Evolutionary conservation across 129 eudicot species (phyloP).

Genomic region (Centella asiatica): DNA sequence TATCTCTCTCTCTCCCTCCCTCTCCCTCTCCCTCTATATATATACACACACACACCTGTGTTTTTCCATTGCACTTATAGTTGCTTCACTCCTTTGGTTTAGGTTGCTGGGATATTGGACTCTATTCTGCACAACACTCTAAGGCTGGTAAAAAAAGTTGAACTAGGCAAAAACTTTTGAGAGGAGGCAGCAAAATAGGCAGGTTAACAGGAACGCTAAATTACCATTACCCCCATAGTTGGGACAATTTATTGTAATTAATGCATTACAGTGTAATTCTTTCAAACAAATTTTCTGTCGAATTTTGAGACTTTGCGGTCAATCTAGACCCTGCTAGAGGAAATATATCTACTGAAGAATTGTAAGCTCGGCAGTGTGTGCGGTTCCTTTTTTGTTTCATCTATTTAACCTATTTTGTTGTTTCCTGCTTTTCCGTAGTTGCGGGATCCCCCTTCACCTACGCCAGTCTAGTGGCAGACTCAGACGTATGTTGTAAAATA

Average conservation of each 20-base stretch:
- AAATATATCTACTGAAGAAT: neutral
- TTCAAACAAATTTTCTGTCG: slow-evolving; percentile 28
- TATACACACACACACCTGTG: neutral
- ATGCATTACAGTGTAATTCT: slow-evolving; percentile 4
- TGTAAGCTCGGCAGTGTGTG: neutral
- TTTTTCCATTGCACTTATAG: slow-evolving; percentile 3
- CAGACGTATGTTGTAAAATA: too few species aligned
- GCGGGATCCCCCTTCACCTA: too few species aligned
- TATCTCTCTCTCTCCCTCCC: neutral
- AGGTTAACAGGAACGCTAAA: slow-evolving; percentile 8
- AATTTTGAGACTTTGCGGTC: neutral
- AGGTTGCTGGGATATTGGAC: slow-evolving; percentile 98
- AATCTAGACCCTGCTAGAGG: slow-evolving; percentile 8
- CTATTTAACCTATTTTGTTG: neutral
- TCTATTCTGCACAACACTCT: slow-evolving; percentile 76
- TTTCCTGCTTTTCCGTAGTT: neutral
- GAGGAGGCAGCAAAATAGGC: slow-evolving; percentile 15
- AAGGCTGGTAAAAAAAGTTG: slow-evolving; percentile 78
- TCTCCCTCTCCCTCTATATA: neutral
- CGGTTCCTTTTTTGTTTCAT: neutral
- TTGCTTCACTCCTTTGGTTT: slow-evolving; percentile 10
- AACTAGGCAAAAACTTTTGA: slow-evolving; percentile 81
- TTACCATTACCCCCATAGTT: neutral
- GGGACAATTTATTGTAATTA: slow-evolving; percentile 9
- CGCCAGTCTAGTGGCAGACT: neutral